Conservation (phyloP, 306 rosid genomes). For the Phaseolus lunatus region DNA sequence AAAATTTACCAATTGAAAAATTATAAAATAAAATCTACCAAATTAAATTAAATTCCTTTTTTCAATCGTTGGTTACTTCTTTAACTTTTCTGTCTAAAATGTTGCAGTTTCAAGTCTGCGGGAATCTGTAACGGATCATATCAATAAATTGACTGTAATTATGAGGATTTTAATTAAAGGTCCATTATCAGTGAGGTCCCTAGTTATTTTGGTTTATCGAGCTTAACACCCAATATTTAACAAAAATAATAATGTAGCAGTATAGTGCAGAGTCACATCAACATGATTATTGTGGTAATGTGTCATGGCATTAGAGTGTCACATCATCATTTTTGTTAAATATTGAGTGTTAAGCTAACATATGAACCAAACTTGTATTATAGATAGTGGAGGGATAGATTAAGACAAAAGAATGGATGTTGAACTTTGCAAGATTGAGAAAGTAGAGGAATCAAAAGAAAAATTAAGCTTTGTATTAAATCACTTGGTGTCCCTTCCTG, state of each 20-base stretch:
- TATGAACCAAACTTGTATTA: background rate
- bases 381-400: background rate
- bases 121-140: too few relatives aligned
- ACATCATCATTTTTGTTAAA: background rate
- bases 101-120: too few relatives aligned
- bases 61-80: too few relatives aligned
- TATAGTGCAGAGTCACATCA: background rate
- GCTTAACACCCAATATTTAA: background rate
- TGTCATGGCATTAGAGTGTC: background rate
- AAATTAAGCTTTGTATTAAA: background rate
- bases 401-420: background rate
- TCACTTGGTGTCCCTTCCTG: constrained; percentile 28
- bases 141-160: too few relatives aligned
- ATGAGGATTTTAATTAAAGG: too few relatives aligned
- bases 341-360: background rate
- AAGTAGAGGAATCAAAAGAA: background rate
- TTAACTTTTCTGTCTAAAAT: too few relatives aligned
- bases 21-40: too few relatives aligned
- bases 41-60: too few relatives aligned
- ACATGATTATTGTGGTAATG: background rate
- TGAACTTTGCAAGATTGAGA: background rate
- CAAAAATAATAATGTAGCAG: background rate
- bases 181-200: too few relatives aligned
- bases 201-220: background rate
- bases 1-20: too few relatives aligned